These are phyloP conservation scores for Fusarium duplospermum DNA, from an alignment of 2,329 filamentous ascomycete genomes.

Conservation along the genomic window DNA sequence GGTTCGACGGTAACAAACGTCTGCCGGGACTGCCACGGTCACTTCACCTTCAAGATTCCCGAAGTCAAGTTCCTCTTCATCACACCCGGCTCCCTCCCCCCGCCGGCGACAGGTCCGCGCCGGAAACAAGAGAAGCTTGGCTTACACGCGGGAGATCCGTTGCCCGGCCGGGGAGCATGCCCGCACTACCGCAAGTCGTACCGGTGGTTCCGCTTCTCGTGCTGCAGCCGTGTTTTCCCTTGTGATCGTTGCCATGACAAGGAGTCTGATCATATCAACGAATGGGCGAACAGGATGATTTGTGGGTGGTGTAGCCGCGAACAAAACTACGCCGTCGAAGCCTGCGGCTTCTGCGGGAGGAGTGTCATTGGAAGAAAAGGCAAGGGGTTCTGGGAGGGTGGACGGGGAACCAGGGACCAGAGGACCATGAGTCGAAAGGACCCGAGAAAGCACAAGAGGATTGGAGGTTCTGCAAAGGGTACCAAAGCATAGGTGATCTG, in stretches of 20 bases:
- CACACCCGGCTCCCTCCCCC: conserved; percentile 62
- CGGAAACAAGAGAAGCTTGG: conserved; percentile 66
- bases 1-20: conserved; percentile 80
- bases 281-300: conserved; percentile 87
- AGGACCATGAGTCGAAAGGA: conserved; percentile 80
- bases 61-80: conserved; percentile 83
- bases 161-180: conserved; percentile 66
- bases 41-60: conserved; percentile 83
- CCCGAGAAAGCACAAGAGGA: conserved; percentile 76
- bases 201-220: conserved; percentile 75
- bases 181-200: conserved; percentile 69
- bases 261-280: conserved; percentile 76
- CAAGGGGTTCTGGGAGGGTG: conserved; percentile 86
- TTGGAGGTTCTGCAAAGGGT: conserved; percentile 53
- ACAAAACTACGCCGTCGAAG: conserved; percentile 81
- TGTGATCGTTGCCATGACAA: conserved; percentile 82
- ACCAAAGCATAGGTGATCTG: conserved; percentile 11
- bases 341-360: conserved; percentile 79
- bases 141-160: conserved; percentile 66
- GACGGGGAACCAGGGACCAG: conserved; percentile 81
- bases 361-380: conserved; percentile 74
- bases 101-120: conserved; percentile 55
- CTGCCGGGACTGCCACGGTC: conserved; percentile 82
- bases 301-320: conserved; percentile 85
- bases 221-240: conserved; percentile 68